Conservation (phyloP, 306 rosid species). For the Pyrus bretschneideri region DNA sequence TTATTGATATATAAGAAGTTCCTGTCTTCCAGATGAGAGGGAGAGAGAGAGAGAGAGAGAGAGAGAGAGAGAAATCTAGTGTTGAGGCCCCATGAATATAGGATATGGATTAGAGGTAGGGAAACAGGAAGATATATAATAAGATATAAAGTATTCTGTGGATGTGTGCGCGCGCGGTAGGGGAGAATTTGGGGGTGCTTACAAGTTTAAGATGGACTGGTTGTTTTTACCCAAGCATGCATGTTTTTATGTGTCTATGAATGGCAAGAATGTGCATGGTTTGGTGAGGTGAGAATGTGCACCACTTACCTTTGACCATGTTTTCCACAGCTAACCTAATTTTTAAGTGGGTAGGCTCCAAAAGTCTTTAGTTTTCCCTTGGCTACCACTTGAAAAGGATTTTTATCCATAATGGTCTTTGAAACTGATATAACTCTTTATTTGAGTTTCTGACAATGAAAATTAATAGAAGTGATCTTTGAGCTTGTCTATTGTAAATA, state of each 20-base stretch:
- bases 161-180: background rate
- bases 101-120: background rate
- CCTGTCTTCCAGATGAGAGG: background rate
- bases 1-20: background rate
- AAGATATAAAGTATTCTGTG: background rate
- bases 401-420: too few species aligned
- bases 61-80: background rate
- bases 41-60: background rate
- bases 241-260: background rate
- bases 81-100: background rate
- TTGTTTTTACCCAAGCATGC: background rate
- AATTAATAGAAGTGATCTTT: too few species aligned
- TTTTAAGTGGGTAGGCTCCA: background rate
- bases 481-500: too few species aligned
- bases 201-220: background rate
- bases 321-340: background rate
- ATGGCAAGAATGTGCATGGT: background rate
- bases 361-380: background rate
- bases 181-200: background rate
- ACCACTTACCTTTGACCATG: background rate
- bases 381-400: background rate
- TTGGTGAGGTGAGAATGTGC: conserved; percentile 7
- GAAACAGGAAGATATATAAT: background rate
- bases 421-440: too few species aligned
- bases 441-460: fast-evolving